Conservation (phyloP, 2,329 filamentous ascomycete species). For the Aspergillus sp. region DNA sequence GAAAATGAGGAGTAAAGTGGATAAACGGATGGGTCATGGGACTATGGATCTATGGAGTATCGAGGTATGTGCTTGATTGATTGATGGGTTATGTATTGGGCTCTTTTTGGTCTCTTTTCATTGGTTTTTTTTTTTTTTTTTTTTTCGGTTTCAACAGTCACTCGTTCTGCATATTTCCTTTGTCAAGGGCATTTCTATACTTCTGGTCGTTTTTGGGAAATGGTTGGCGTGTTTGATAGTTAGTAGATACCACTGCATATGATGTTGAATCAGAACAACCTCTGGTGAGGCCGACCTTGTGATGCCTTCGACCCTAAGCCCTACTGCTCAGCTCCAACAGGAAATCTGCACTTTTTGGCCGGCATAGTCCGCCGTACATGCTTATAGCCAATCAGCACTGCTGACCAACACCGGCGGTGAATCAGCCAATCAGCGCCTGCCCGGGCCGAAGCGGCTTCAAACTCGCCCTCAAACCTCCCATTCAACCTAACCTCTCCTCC, state of each 20-base stretch:
- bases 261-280: neutral
- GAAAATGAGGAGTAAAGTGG: too few relatives aligned
- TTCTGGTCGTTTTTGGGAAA: neutral
- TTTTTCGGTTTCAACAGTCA: too few relatives aligned
- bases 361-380: constrained; percentile 9
- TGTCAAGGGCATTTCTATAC: neutral
- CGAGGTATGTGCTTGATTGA: neutral
- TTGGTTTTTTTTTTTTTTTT: too few relatives aligned
- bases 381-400: constrained; percentile 18
- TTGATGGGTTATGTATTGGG: neutral
- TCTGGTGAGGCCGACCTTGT: too few relatives aligned
- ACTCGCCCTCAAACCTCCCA: constrained; percentile 29
- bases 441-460: constrained; percentile 34
- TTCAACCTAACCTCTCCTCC: constrained; percentile 20
- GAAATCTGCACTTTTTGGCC: constrained; percentile 11
- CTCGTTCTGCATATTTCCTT: neutral
- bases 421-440: constrained; percentile 14
- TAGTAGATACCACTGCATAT: neutral
- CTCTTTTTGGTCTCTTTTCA: neutral
- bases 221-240: neutral
- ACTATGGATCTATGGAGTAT: neutral
- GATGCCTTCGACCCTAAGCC: constrained; percentile 13
- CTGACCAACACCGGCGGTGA: constrained; percentile 16
- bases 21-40: too few relatives aligned
- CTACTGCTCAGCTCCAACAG: constrained; percentile 8